Evolutionary conservation across 1,284 basidiomycete species (phyloP), one percentile per base, ranked within the genome.

Genomic region (Rhodotorula sp.): DNA sequence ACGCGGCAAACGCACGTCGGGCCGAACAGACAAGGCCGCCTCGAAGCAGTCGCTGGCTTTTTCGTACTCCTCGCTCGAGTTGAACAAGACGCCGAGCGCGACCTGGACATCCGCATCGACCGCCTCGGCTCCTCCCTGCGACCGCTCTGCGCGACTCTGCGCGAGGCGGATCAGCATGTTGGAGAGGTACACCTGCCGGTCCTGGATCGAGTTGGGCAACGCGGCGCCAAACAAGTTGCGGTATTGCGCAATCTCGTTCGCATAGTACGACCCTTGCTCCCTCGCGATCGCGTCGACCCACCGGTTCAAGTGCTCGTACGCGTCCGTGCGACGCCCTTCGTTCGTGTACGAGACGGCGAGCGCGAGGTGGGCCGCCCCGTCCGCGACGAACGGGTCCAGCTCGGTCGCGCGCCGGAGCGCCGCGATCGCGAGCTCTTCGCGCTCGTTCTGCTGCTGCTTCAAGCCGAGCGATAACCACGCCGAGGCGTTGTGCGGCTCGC

Each of bases 361-460:
- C 6, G 95, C 95, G 48, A 99, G 87, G 88, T 93, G 95, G 0
- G 95, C 87, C 0, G 89, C 87, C 18, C 73, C 72, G 26, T 49
- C 54, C 22, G 75, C 72, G 59, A 78, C 66, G 42, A 64, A 70
- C 22, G 80, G 88, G 74, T 96, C 90, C 29, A 98, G 85, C 75
- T 91, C 87, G 59, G 93, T 83, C 3, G 94, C 90, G 70, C 89
- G 89, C 54, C 86, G 84, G 33, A 99, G 85, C 1, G 95, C 96
- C 60, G 89, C 85, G 62, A 99, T 87, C 8, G 95, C 96, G 77
- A 93, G 89, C 30, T 87, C 85, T 82, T 99, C 95, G 30, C 95
- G 88, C 81, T 99, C 95, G 80, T 96, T 97, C 81, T 97, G 95
- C 82, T 99, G 95, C 80, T 99, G 96, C 82, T 93, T 95, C 59